Evolutionary conservation across 176 grass and related monocot genomes (phyloP).

Genomic region (Oropetium thomaeum): DNA sequence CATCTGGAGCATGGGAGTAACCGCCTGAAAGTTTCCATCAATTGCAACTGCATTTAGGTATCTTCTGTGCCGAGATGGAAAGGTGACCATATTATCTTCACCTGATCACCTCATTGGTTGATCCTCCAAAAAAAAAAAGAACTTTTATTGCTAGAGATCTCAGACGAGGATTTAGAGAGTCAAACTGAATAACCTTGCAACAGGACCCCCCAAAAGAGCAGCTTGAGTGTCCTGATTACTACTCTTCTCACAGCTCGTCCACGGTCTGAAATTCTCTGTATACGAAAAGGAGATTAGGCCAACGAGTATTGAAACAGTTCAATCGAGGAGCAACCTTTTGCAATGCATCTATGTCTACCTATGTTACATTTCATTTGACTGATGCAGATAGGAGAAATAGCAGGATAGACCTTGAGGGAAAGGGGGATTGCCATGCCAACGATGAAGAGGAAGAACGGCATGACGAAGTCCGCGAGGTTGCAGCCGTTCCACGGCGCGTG

Average conservation of each 20-base stretch:
- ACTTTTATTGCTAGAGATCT: not conserved
- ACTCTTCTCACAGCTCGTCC: conserved; percentile 59
- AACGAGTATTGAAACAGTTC: not conserved
- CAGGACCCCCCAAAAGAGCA: conserved; percentile 89
- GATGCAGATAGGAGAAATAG: not conserved
- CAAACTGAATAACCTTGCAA: conserved; percentile 60
- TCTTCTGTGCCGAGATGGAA: not conserved
- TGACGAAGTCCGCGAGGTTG: conserved; percentile 94
- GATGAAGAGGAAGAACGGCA: conserved; percentile 99
- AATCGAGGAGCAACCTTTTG: not conserved
- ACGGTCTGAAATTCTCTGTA: conserved; percentile 75
- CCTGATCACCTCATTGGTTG: not conserved
- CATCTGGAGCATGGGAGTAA: conserved; percentile 85
- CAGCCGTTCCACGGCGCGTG: conserved; percentile 90
- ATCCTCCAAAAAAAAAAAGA: not conserved
- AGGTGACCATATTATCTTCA: not conserved
- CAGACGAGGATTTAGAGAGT: not conserved
- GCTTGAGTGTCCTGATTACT: conserved; percentile 64
- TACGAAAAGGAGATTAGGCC: not conserved
- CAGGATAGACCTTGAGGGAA: conserved; percentile 71
- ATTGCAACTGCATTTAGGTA: not conserved
- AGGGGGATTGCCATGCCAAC: conserved; percentile 93
- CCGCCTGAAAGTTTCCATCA: conserved; percentile 47
- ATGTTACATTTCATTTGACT: not conserved
- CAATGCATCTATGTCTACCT: too few relatives aligned